Conservation (phyloP, 176 grass and related monocot species). For the Oryza meyeriana region DNA sequence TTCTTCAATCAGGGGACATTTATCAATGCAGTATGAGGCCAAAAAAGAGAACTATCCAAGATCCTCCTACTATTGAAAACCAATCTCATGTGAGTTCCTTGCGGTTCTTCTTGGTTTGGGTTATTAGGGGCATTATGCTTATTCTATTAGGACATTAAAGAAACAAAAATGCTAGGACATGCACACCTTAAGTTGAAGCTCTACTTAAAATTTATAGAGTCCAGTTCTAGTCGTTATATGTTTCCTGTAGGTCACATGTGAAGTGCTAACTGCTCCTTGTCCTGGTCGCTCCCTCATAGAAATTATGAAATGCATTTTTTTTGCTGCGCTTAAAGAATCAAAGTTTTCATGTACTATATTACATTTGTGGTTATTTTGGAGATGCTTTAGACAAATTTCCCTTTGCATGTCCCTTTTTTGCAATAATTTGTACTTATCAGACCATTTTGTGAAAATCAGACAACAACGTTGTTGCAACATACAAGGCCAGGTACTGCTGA, state of each 20-base stretch:
- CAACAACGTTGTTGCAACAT: slow-evolving; percentile 14
- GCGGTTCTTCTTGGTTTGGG: background rate
- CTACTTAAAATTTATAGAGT: background rate
- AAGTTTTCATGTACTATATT: background rate
- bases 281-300: background rate
- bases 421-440: background rate
- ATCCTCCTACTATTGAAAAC: slow-evolving; percentile 26
- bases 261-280: slow-evolving; percentile 4
- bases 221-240: slow-evolving; percentile 3
- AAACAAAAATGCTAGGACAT: slow-evolving; percentile 10
- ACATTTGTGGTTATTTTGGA: background rate
- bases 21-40: slow-evolving; percentile 41
- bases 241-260: background rate
- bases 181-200: slow-evolving; percentile 3
- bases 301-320: slow-evolving; percentile 9
- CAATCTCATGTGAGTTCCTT: slow-evolving; percentile 55
- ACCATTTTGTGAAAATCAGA: slow-evolving; percentile 40
- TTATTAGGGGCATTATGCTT: slow-evolving; percentile 2
- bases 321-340: background rate
- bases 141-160: background rate
- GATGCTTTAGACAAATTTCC: slow-evolving; percentile 1
- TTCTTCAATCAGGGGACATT: slow-evolving; percentile 58
- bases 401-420: background rate
- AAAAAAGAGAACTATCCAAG: slow-evolving; percentile 39
- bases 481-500: slow-evolving; percentile 43